Conservation (phyloP, 2,329 filamentous ascomycete species). For the Aspergillus sp. region DNA sequence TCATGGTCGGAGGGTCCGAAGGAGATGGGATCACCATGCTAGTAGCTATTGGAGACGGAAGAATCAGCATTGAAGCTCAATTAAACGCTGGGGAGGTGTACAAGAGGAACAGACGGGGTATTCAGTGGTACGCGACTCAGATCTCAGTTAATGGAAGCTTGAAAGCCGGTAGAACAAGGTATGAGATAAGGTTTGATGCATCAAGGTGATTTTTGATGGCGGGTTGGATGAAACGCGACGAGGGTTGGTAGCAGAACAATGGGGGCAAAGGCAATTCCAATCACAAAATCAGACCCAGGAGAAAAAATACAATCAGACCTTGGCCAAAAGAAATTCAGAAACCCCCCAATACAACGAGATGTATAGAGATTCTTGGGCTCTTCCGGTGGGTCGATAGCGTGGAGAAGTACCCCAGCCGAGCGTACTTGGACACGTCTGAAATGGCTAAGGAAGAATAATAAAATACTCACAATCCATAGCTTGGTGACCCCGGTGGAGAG, state of each 20-base stretch:
- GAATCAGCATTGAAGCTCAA: slow-evolving; percentile 40
- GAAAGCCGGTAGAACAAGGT: slow-evolving; percentile 16
- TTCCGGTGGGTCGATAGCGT: slow-evolving; percentile 36
- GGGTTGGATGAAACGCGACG: slow-evolving; percentile 29
- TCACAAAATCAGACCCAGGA: slow-evolving; percentile 16
- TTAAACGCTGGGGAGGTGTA: slow-evolving; percentile 10
- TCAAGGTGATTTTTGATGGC: slow-evolving; percentile 33
- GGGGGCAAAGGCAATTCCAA: slow-evolving; percentile 13
- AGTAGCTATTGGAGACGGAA: slow-evolving; percentile 32
- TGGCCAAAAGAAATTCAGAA: slow-evolving; percentile 9
- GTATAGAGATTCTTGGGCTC: slow-evolving; percentile 19
- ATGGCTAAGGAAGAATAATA: slow-evolving; percentile 26
- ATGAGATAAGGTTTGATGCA: slow-evolving; percentile 31
- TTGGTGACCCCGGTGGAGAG: slow-evolving; percentile 44
- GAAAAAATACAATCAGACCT: slow-evolving; percentile 10
- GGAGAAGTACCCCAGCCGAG: slow-evolving; percentile 35
- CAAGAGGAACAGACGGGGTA: slow-evolving; percentile 17
- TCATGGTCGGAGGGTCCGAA: slow-evolving; percentile 28
- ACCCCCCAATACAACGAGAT: slow-evolving; percentile 10
- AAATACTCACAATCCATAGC: slow-evolving; percentile 57
- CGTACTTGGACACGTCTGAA: slow-evolving; percentile 25
- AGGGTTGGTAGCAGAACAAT: slow-evolving; percentile 14
- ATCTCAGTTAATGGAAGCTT: slow-evolving; percentile 18
- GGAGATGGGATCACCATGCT: slow-evolving; percentile 43
- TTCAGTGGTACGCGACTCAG: slow-evolving; percentile 31